phyloP scores from a whole-genome alignment of 2,329 filamentous ascomycete species.

The Tolypocladium ovalisporum region DNA sequence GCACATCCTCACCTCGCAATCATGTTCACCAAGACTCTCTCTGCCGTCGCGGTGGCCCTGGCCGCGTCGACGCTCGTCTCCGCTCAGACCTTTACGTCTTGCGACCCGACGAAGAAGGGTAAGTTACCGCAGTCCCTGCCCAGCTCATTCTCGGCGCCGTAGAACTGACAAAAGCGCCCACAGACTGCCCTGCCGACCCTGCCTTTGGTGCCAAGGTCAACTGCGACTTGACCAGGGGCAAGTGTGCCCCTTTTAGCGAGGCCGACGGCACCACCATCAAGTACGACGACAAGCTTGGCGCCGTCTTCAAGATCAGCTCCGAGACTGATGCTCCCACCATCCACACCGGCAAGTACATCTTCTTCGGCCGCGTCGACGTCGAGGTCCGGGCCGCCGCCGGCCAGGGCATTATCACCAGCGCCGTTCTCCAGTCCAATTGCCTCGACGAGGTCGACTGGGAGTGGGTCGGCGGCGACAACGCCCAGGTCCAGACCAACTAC shows the following conservation, averaged over 20 bases:
- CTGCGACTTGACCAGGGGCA: conserved; percentile 70
- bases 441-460: conserved; percentile 91
- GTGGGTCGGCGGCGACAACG: conserved; percentile 64
- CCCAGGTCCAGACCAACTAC: conserved; percentile 76
- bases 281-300: conserved; percentile 35
- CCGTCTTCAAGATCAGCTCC: conserved; percentile 55
- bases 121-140: conserved; percentile 8
- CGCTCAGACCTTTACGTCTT: conserved; percentile 46
- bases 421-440: conserved; percentile 81
- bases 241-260: conserved; percentile 43
- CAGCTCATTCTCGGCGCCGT: background rate
- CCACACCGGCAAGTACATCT: conserved; percentile 76
- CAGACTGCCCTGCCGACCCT: conserved; percentile 61
- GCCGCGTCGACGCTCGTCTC: conserved; percentile 37
- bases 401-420: conserved; percentile 76
- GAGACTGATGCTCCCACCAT: conserved; percentile 62
- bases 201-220: conserved; percentile 52
- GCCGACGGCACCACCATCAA: conserved; percentile 35
- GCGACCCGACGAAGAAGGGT: conserved; percentile 44
- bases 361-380: conserved; percentile 84
- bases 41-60: conserved; percentile 34
- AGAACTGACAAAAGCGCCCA: background rate
- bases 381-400: conserved; percentile 70
- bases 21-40: conserved; percentile 34
- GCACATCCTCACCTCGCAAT: background rate